These are phyloP conservation scores for Coemansia sp. DNA, from an alignment of 192 early-diverging fungal genomes.

Conservation along the genomic window DNA sequence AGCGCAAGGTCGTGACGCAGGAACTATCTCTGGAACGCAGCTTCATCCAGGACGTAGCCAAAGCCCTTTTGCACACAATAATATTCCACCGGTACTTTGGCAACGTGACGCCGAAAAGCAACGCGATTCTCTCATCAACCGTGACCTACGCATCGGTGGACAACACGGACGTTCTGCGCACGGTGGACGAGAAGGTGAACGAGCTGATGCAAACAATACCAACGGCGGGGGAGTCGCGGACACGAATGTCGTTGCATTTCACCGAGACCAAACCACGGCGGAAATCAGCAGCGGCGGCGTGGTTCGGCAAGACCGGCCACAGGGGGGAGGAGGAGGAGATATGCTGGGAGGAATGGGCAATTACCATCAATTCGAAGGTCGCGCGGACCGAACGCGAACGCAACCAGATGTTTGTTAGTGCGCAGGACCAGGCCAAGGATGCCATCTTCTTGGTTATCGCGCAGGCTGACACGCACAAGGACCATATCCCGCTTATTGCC, in stretches of 20 bases:
- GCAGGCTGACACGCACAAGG: conserved; percentile 42
- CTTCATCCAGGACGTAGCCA: conserved; percentile 27
- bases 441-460: conserved; percentile 36
- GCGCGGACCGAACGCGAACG: conserved; percentile 19
- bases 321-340: conserved; percentile 32
- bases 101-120: conserved; percentile 38
- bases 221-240: conserved; percentile 15
- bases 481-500: conserved; percentile 51
- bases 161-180: conserved; percentile 12
- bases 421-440: conserved; percentile 32
- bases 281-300: conserved; percentile 10
- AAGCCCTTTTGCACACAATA: conserved; percentile 43
- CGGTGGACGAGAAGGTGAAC: conserved; percentile 29
- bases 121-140: conserved; percentile 12
- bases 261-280: conserved; percentile 43
- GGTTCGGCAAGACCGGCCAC: conserved; percentile 36
- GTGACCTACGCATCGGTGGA: conserved; percentile 45
- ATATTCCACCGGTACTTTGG: conserved; percentile 51
- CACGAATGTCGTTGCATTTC: conserved; percentile 44
- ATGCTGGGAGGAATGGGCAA: conserved; percentile 53
- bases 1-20: conserved; percentile 28
- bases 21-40: conserved; percentile 32
- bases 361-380: conserved; percentile 23
- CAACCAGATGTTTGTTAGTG: conserved; percentile 20
- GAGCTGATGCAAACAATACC: conserved; percentile 50